Percentiles rank a stretch among this genome's conserved stretches.
Evolutionary conservation across 2,329 filamentous ascomycete genomes (phyloP).

Genomic region (Penicillium sclerotigenum): DNA sequence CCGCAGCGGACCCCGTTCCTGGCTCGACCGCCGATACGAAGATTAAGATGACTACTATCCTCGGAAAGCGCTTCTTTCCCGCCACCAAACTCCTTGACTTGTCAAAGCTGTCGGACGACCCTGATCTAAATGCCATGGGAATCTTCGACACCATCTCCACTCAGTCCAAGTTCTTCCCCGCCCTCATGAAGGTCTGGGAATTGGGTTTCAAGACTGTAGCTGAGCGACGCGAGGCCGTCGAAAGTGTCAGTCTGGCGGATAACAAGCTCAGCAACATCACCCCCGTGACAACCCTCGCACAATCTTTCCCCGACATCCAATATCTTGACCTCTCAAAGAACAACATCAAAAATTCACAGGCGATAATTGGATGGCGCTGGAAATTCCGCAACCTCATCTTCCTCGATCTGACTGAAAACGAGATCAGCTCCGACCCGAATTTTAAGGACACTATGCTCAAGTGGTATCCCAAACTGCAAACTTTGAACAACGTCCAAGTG

Average conservation of each 20-base stretch:
- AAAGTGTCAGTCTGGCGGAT: slow-evolving; percentile 75
- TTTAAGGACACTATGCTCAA: slow-evolving; percentile 67
- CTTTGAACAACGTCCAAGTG: slow-evolving; percentile 71
- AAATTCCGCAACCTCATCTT: slow-evolving; percentile 78
- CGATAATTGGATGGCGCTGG: slow-evolving; percentile 71
- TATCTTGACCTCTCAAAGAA: slow-evolving; percentile 89
- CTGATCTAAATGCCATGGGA: slow-evolving; percentile 67
- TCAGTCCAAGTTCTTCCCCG: slow-evolving; percentile 84
- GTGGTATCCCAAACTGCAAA: slow-evolving; percentile 79
- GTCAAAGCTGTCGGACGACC: slow-evolving; percentile 70
- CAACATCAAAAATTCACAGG: slow-evolving; percentile 64
- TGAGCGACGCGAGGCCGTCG: slow-evolving; percentile 72
- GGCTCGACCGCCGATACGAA: slow-evolving; percentile 58
- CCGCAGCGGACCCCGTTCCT: slow-evolving; percentile 39
- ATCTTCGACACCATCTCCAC: slow-evolving; percentile 70
- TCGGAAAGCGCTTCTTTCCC: slow-evolving; percentile 70
- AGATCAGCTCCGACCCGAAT: slow-evolving; percentile 61
- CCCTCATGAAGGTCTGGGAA: slow-evolving; percentile 83
- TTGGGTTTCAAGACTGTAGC: slow-evolving; percentile 68
- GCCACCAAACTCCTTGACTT: slow-evolving; percentile 75
- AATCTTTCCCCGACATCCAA: slow-evolving; percentile 78
- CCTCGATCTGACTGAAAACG: slow-evolving; percentile 73
- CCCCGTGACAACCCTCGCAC: slow-evolving; percentile 70
- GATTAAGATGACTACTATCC: slow-evolving; percentile 65
- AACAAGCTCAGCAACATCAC: slow-evolving; percentile 73